Base-by-base conservation (phyloP, 202 grass and related monocot genomes). In the Dendrocalamus latiflorus region DNA sequence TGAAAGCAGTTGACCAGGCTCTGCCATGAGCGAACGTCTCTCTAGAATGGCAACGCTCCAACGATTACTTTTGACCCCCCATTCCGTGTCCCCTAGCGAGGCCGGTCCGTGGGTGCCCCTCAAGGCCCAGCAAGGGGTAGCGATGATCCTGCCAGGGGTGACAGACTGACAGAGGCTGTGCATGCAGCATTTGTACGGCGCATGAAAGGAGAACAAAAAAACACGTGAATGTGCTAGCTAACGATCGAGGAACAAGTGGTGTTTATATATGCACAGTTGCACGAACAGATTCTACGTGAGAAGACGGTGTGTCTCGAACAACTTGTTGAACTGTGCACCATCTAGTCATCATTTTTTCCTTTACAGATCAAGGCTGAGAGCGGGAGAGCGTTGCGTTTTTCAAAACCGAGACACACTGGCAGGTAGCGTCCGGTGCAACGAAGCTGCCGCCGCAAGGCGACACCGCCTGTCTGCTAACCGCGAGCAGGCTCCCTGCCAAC, bases 401-500 rank as follows among this genome's bases (percentile, higher is more conserved):
- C 44, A 24, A 51, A 51, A 51, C 28, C 12, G 18, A 13, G 38
- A 37, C 41, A 63, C 41, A 9, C 2, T 5, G 48, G 47, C 8
- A 36, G 6, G 26, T 10, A 20, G 28, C 54, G 56, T 33, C 59
- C 41, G 59, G 43, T 45, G 11, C 58, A 15, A 68, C 51, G 81
- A 10, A 39, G 74, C 63, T 13, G 4, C 69, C 25, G 81, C 24
- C 75, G 43, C 18, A 43, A 49, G 39, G 37, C 21, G 75, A 34
- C 33, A 34, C 33, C 33, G 33, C 33, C 28, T 30, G 59, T 42
- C 85, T 77, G 78, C 71, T 39, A 55, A 18, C 42, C 51, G 30
- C 70, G 71, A 81, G 84, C 84, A 81, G 50, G 39, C 53, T 60
- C 41, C 70, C 70, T 80, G 77, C 50, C 36, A 41, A 28, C 39